Base-by-base conservation (phyloP, 257 asterid species). In the Leptodermis oblonga region DNA sequence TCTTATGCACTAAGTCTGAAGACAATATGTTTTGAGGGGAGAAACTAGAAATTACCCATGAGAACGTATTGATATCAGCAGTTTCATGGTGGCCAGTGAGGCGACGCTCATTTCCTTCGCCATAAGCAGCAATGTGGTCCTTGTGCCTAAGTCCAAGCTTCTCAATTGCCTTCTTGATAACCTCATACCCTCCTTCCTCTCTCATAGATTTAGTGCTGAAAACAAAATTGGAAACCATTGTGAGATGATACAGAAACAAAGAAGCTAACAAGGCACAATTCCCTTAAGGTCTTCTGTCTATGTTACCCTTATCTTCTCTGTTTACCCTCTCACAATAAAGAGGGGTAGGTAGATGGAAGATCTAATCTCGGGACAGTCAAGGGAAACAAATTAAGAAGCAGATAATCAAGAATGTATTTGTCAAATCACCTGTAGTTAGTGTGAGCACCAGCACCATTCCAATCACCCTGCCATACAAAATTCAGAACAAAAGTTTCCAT, bases 371-470 rank as follows among this genome's bases (percentile, higher is more conserved):
- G n/a, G n/a, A n/a, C n/a, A n/a, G n/a, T n/a, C n/a, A n/a, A n/a
- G n/a, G n/a, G n/a, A n/a, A n/a, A n/a, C n/a, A n/a, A n/a, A 14
- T 18, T 52, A 52, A 49, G 6, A 33, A 20, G 28, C 17, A 51
- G 8, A 18, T 51, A 5, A 65, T 34, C 30, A 30, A 23, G 31
- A 56, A 26, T 30, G 17, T 48, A 1, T 52, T 25, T 23, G 0
- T 0, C 17, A 34, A 22, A 60, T 15, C 68, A 92, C 97, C 98
- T 92, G 87, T 85, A 92, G 73, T 92, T 92, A 49, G 87, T 70
- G 79, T 92, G 98, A 34, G 98, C 98, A 69, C 98, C 98, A 59
- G 98, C 98, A 31, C 98, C 97, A 15, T 92, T 92, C 97, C 97
- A 92, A 69, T 93, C 95, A 10, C 98, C 98, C 97, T 92, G 77